Percentiles rank a stretch among this genome's conserved stretches.
These are phyloP conservation scores for Solanum paucissectum DNA, from an alignment of 257 asterid genomes.

Conservation along the genomic window DNA sequence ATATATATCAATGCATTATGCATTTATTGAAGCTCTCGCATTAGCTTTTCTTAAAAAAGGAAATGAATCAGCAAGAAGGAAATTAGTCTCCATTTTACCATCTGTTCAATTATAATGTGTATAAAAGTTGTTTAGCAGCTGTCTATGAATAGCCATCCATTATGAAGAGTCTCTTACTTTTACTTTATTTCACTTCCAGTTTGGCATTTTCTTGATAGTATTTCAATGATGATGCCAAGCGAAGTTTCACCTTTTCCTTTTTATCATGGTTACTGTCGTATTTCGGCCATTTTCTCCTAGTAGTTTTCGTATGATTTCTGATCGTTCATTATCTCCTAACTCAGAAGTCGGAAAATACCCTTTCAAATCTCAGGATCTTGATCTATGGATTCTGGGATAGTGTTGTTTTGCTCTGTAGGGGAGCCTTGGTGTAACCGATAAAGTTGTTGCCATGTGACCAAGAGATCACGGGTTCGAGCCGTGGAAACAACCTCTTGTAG, in stretches of 20 bases:
- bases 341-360: background rate
- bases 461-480: background rate
- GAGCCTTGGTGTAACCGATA: background rate
- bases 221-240: background rate
- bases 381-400: background rate
- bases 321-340: background rate
- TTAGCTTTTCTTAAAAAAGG: background rate
- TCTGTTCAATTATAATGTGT: background rate
- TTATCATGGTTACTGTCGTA: background rate
- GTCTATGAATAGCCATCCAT: background rate
- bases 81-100: background rate
- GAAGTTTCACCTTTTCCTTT: background rate
- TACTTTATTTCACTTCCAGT: background rate
- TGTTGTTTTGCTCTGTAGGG: background rate
- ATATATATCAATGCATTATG: background rate
- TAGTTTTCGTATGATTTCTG: background rate
- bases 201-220: background rate
- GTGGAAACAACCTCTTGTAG: background rate
- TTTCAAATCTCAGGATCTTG: background rate
- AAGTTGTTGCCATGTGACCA: background rate
- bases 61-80: background rate
- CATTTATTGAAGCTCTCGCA: background rate
- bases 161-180: background rate
- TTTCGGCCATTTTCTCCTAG: background rate
- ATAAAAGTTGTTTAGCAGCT: background rate